A percentile compares a stretch with the other conserved stretches of the same genome.
Evolutionary conservation across 2,329 filamentous ascomycete species (phyloP).

Genomic region (Fusarium fracticaudum): DNA sequence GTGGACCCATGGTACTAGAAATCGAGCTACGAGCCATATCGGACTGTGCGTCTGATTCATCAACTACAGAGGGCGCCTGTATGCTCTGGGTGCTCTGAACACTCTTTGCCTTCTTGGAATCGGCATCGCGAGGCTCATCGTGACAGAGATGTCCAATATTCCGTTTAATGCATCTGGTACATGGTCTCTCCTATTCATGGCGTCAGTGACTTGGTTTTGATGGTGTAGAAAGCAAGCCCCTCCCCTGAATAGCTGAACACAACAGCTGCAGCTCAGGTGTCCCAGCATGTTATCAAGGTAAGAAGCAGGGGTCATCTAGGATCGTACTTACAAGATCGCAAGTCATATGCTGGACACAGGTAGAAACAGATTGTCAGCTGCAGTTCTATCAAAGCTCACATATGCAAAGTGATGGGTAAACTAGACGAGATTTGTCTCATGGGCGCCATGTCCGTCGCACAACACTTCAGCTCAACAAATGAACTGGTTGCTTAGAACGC

Average conservation of each 20-base stretch:
- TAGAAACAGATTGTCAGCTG: conserved; percentile 42
- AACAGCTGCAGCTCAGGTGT: conserved; percentile 16
- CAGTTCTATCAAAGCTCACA: conserved; percentile 25
- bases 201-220: conserved; percentile 40
- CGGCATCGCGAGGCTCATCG: conserved; percentile 91
- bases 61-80: conserved; percentile 59
- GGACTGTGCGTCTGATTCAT: conserved; percentile 66
- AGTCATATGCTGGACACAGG: conserved; percentile 78
- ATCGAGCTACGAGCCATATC: conserved; percentile 66
- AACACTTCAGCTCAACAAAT: conserved; percentile 22
- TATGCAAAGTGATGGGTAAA: conserved; percentile 20
- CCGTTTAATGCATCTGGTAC: conserved; percentile 96
- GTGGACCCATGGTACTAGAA: conserved; percentile 63
- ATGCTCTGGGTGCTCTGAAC: conserved; percentile 54
- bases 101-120: conserved; percentile 81
- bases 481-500: conserved; percentile 24
- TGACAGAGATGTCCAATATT: conserved; percentile 99
- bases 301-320: conserved; percentile 32
- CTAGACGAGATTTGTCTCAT: conserved; percentile 13
- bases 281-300: conserved; percentile 27
- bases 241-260: conserved; percentile 11
- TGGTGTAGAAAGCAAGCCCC: conserved; percentile 21
- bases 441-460: conserved; percentile 29
- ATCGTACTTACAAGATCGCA: conserved; percentile 81
- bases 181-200: conserved; percentile 81